Evolutionary conservation across 1,284 basidiomycete species (phyloP).

Genomic region (Fomitiporia mediterranea): DNA sequence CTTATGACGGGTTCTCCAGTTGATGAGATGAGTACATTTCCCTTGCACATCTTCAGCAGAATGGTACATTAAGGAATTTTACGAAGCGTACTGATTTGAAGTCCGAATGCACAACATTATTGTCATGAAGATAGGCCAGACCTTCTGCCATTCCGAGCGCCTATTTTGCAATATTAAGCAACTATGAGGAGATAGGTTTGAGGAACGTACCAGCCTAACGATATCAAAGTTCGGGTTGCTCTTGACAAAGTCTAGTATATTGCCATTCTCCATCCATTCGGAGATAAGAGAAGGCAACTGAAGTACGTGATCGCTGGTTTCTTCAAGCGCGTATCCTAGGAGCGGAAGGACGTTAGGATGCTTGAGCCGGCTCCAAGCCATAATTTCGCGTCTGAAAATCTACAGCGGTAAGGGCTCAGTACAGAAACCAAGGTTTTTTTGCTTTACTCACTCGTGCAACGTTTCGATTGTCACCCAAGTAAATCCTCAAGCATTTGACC

Average conservation of each 20-base stretch:
- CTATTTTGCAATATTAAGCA: not conserved
- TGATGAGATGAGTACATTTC: not conserved
- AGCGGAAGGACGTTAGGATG: conserved; percentile 6
- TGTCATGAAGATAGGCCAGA: not conserved
- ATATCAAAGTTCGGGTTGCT: not conserved
- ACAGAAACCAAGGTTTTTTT: not conserved
- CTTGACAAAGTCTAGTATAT: not conserved
- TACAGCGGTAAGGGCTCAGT: not conserved
- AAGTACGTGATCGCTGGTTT: not conserved
- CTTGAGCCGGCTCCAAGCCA: not conserved
- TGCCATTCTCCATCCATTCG: conserved; percentile 8
- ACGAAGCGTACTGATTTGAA: not conserved
- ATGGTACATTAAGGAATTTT: not conserved
- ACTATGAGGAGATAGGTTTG: not conserved
- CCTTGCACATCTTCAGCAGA: not conserved
- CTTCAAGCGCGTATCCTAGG: not conserved
- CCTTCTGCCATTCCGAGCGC: conserved; percentile 1
- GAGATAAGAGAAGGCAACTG: not conserved
- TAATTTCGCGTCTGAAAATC: conserved; percentile 1
- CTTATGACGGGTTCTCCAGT: not conserved
- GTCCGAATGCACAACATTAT: not conserved
- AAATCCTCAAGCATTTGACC: not conserved
- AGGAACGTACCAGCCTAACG: not conserved
- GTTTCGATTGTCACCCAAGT: not conserved
- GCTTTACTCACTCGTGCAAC: not conserved